Evolutionary conservation across 768 basidiomycete species (phyloP), one percentile per base, ranked within the genome.

Genomic region (Paxillus involutus): DNA sequence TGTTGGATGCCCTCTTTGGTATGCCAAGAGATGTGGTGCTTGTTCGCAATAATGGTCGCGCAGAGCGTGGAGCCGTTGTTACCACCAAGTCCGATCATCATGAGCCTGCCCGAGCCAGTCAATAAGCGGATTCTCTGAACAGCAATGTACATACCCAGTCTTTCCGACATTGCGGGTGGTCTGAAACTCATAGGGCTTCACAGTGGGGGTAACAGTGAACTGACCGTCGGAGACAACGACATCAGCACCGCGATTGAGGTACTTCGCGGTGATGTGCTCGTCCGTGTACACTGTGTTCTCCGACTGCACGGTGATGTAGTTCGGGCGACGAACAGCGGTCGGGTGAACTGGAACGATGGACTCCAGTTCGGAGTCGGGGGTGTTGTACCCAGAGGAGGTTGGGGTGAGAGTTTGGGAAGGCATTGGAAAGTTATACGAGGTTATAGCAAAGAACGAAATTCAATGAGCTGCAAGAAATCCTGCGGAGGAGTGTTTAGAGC

Each of bases 81-180:
- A 49, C 97, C 96, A 53, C 96, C 96, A 54, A 94, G 75, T 55
- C 97, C 97, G 63, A 98, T 88, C 83, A 99, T 89, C 90, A 99
- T 89, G 59, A 99, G 80, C 51, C 96, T 98, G 35, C 0, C 3
- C 53, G 14, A 5, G 45, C 3, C 12, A 3, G 17, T 53, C 2
- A 53, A 58, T 36, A 3, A 32, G 47, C 35, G 44, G 55, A 42
- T 44, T 33, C 32, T 29, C 52, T 13, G 24, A 57, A 30, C 48
- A 11, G 40, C 52, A 11, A 54, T 53, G 9, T 29, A 80, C 89
- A 57, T 68, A 96, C 94, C 96, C 97, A 67, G 94, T 96, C 79
- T 88, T 94, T 61, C 86, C 79, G 56, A 96, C 91, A 63, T 83
- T 82, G 65, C 90, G 80, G 68, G 82, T 77, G 58, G 97, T 98